phyloP scores from a whole-genome alignment of 2,329 filamentous ascomycete genomes.

The Rhynchosporium secalis region DNA sequence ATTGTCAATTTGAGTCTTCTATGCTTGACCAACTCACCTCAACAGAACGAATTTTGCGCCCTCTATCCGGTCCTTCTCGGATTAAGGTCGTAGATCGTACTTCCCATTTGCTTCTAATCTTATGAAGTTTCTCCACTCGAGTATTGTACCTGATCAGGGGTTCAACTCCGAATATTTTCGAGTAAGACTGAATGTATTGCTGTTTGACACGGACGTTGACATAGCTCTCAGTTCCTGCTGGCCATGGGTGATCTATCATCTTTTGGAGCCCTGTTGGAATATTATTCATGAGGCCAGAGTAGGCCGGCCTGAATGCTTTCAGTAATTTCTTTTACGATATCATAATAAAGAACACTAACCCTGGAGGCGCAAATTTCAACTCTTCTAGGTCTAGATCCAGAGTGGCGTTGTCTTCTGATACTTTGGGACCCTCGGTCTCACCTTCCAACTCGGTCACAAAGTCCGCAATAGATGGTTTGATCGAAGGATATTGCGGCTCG shows the following conservation, averaged over 20 bases:
- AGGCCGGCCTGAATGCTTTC: constrained; percentile 27
- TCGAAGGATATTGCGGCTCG: constrained; percentile 32
- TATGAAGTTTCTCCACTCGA: constrained; percentile 31
- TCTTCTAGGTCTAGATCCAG: constrained; percentile 17
- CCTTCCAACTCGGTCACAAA: constrained; percentile 17
- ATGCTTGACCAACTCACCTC: constrained; percentile 17
- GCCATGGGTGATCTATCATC: constrained; percentile 33
- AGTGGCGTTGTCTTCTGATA: neutral
- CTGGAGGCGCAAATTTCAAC: constrained; percentile 34
- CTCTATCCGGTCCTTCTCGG: constrained; percentile 15
- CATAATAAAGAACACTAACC: constrained; percentile 21
- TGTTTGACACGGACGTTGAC: constrained; percentile 31
- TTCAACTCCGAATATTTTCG: constrained; percentile 26
- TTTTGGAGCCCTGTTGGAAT: constrained; percentile 32
- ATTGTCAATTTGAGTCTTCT: constrained; percentile 10
- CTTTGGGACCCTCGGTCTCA: neutral
- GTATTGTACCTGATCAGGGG: constrained; percentile 30
- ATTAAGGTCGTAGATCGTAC: constrained; percentile 25
- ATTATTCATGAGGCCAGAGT: constrained; percentile 34
- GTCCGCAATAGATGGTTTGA: constrained; percentile 30
- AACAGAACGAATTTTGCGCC: constrained; percentile 7
- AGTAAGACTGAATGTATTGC: constrained; percentile 31
- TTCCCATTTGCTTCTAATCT: constrained; percentile 29
- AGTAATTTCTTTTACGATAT: neutral
- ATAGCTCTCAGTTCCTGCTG: constrained; percentile 31